A percentile compares a stretch with the other conserved stretches of the same genome.
Evolutionary conservation across 768 basidiomycete genomes (phyloP).

Genomic region (Psilocybe azurescens): DNA sequence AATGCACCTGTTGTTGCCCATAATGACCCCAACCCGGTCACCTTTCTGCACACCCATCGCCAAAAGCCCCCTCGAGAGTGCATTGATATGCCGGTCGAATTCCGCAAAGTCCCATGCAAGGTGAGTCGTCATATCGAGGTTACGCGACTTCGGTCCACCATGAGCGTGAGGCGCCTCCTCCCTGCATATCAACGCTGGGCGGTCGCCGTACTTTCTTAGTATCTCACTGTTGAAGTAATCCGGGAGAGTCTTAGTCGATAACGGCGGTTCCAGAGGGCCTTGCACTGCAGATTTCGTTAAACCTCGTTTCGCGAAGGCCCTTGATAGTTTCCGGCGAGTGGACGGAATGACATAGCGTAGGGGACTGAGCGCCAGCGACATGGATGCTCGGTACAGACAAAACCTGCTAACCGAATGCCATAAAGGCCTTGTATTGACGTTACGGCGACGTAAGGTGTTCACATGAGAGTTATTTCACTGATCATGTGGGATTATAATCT

Average conservation of each 20-base stretch:
- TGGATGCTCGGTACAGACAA: not conserved
- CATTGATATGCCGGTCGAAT: constrained; percentile 67
- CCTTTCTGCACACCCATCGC: constrained; percentile 74
- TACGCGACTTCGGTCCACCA: constrained; percentile 62
- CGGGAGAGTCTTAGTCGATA: constrained; percentile 60
- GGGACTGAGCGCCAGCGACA: not conserved
- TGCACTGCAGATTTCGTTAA: constrained; percentile 58
- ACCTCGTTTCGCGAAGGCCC: constrained; percentile 16
- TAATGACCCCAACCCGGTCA: constrained; percentile 78
- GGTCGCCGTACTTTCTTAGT: constrained; percentile 48
- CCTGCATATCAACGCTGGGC: constrained; percentile 70
- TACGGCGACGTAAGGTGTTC: not conserved
- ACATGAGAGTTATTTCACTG: constrained; percentile 1
- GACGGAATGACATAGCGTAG: constrained; percentile 9
- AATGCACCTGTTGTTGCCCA: constrained; percentile 84
- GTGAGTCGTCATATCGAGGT: constrained; percentile 51
- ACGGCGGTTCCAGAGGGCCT: constrained; percentile 60
- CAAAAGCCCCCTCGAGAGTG: constrained; percentile 73
- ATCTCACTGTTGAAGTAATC: constrained; percentile 67
- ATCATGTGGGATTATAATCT: constrained; percentile 4
- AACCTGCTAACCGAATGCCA: not conserved
- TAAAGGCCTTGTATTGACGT: not conserved
- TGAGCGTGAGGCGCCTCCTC: constrained; percentile 62
- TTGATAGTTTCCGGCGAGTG: not conserved
- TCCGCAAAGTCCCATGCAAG: constrained; percentile 79